Base-by-base conservation (phyloP, 441 rosid species). In the Gossypium aridum region DNA sequence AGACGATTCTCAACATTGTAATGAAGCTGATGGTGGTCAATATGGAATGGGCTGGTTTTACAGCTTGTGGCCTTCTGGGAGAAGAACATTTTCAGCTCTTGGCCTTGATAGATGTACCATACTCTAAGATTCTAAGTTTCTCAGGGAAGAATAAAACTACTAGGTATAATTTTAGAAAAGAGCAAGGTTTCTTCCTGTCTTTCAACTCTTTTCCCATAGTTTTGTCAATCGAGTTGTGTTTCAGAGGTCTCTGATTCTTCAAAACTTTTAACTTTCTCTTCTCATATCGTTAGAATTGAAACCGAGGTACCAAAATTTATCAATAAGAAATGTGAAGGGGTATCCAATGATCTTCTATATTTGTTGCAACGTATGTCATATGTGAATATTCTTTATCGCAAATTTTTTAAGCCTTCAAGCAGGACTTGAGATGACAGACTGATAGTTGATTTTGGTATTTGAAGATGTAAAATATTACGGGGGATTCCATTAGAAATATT, bases 81-180 rank as follows among this genome's bases (percentile, higher is more conserved):
- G 83, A 70, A 81, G 79, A 82, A 20, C 86, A 26, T 72, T 83
- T 70, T 79, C 85, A 0, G 84, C 88, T 74, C 75, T 85, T 0
- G 88, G 87, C 34, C 77, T 86, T 68, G 79, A 81, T 45, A 80
- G 86, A 80, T 87, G 91, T 74, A 76, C 89, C 25, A 84, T 89
- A 60, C 67, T 87, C 79, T 85, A 74, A 83, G 13, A 34, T 70
- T 4, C 7, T 64, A 12, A 26, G 39, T 39, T 54, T 28, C 56
- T 34, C 7, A n/a, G 37, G 14, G 25, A 6, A 45, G 43, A 56
- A 34, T 54, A 61, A 34, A 22, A 34, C 6, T 67, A 5, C 3
- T 0, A 2, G 1, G 39, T 26, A 7, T 61, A 14, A 26, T 61
- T 14, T 62, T 62, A 67, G 57, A 61, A 60, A 56, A 55, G 43